Evolutionary conservation across 2,329 filamentous ascomycete species (phyloP).

Genomic region (Bipolaris sorokiniana): DNA sequence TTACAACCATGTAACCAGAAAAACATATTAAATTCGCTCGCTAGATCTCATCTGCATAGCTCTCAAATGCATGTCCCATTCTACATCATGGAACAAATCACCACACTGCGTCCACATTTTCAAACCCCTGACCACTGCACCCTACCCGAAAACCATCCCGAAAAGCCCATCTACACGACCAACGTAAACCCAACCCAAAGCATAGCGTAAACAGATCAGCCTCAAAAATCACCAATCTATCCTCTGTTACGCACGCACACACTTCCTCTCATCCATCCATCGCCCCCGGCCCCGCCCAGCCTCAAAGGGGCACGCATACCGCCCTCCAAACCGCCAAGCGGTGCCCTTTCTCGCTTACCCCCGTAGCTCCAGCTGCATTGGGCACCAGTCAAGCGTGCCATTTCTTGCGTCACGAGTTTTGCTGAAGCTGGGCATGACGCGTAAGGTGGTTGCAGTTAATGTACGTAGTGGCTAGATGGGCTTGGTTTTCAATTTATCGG

Average conservation of each 20-base stretch:
- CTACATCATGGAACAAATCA: neutral
- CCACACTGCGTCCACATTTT: neutral
- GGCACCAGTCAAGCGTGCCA: neutral
- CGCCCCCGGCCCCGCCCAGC: neutral
- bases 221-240: neutral
- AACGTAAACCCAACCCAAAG: too few relatives aligned
- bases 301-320: neutral
- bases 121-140: neutral
- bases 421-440: too few relatives aligned
- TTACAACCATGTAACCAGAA: too few relatives aligned
- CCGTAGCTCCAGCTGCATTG: too few relatives aligned
- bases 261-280: too few relatives aligned
- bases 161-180: too few relatives aligned
- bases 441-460: too few relatives aligned
- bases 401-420: neutral
- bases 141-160: neutral
- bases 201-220: neutral
- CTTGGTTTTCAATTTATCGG: too few relatives aligned
- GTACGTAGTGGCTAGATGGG: too few relatives aligned
- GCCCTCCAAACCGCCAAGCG: neutral
- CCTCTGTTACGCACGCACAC: neutral
- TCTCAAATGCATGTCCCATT: neutral
- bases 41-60: neutral
- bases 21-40: neutral
- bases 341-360: neutral